Conservation (phyloP, 2,329 filamentous ascomycete genomes). For the Botrytis galanthina region DNA sequence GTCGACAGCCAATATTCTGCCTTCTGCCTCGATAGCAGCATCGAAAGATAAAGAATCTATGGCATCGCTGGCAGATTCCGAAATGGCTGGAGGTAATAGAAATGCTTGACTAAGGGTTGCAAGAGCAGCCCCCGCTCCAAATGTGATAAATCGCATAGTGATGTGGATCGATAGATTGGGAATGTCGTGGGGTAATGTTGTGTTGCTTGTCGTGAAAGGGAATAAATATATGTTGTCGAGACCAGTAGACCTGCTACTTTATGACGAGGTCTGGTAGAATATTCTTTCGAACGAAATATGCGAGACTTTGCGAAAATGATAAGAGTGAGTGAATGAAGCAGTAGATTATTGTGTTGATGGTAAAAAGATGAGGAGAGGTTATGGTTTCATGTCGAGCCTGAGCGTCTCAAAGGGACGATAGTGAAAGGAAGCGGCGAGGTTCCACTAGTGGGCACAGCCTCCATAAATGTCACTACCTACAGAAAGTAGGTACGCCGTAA, state of each 20-base stretch:
- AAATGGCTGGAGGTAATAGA: constrained; percentile 52
- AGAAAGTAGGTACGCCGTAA: not conserved
- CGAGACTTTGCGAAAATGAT: not conserved
- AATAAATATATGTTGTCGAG: not conserved
- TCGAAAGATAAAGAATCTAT: constrained; percentile 44
- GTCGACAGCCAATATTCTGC: constrained; percentile 48
- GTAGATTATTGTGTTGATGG: constrained; percentile 3
- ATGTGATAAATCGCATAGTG: constrained; percentile 32
- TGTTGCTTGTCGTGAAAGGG: not conserved
- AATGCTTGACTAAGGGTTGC: constrained; percentile 44
- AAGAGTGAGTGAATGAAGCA: not conserved
- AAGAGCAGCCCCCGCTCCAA: constrained; percentile 27
- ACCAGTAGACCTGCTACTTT: constrained; percentile 8
- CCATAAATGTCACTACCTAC: not conserved
- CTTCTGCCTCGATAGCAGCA: constrained; percentile 40
- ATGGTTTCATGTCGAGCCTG: not conserved
- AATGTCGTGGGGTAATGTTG: constrained; percentile 8
- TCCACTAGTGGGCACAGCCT: constrained; percentile 5
- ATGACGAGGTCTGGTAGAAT: not conserved
- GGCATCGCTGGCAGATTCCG: constrained; percentile 44
- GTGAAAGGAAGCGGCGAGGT: not conserved
- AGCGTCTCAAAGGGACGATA: constrained; percentile 6
- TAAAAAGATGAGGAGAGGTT: not conserved
- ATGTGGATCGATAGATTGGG: constrained; percentile 3
- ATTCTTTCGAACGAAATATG: not conserved